A percentile compares a stretch with the other conserved stretches of the same genome.
Evolutionary conservation across 108 stramenopile species (phyloP).

Genomic region (Fragilaria crotonensis): DNA sequence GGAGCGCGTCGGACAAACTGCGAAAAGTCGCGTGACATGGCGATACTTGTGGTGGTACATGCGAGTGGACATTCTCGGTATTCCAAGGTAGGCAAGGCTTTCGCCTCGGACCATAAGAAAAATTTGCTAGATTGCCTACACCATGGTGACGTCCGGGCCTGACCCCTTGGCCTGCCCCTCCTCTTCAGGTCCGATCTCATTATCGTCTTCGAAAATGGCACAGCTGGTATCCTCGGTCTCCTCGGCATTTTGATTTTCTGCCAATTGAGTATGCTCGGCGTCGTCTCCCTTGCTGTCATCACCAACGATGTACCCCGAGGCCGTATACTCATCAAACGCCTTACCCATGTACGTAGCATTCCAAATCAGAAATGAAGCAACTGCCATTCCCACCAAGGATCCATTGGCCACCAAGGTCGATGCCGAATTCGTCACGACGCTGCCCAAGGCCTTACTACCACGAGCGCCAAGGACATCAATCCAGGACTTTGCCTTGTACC

Average conservation of each 20-base stretch:
- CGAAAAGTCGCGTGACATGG: too few species aligned
- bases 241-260: constrained; percentile 48
- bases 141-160: constrained; percentile 15
- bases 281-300: constrained; percentile 49
- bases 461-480: constrained; percentile 97
- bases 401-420: constrained; percentile 81
- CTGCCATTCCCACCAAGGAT: constrained; percentile 80
- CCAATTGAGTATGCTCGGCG: constrained; percentile 52
- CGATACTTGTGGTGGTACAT: too few species aligned
- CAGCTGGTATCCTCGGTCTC: constrained; percentile 65
- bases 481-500: constrained; percentile 97
- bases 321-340: constrained; percentile 86
- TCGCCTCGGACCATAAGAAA: too few species aligned
- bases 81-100: too few species aligned
- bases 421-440: constrained; percentile 88
- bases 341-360: constrained; percentile 92
- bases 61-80: too few species aligned
- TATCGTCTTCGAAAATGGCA: constrained; percentile 74
- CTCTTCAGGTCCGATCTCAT: constrained; percentile 53
- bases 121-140: too few species aligned
- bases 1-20: too few species aligned
- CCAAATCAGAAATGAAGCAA: constrained; percentile 89
- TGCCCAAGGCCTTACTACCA: constrained; percentile 91
- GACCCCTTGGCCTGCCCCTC: constrained; percentile 52
- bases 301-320: constrained; percentile 89